A percentile compares a stretch with the other conserved stretches of the same genome.
Evolutionary conservation across 257 asterid species (phyloP).

Genomic region (Jacaranda mimosifolia): DNA sequence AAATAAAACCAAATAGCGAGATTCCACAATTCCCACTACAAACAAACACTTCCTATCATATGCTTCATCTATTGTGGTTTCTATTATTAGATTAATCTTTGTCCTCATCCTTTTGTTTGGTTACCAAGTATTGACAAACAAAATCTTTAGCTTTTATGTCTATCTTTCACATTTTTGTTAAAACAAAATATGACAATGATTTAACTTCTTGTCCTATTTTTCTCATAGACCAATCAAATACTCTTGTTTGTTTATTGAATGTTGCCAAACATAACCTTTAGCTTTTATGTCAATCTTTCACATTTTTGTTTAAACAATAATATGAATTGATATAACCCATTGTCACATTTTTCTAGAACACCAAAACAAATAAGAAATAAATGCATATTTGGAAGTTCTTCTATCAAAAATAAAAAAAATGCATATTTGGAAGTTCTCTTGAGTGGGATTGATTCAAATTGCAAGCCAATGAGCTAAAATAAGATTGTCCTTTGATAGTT

Average conservation of each 20-base stretch:
- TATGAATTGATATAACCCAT: background rate
- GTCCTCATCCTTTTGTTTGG: constrained; percentile 7
- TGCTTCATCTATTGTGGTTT: background rate
- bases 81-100: background rate
- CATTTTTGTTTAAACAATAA: background rate
- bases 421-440: too few species aligned
- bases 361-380: too few species aligned
- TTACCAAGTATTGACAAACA: background rate
- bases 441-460: too few species aligned
- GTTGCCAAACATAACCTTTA: background rate
- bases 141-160: background rate
- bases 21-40: background rate
- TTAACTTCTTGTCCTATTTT: background rate
- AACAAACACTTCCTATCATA: constrained; percentile 1
- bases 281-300: background rate
- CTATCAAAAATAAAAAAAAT: too few species aligned
- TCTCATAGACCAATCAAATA: too few species aligned
- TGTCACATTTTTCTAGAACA: background rate
- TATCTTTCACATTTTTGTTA: background rate
- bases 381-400: too few species aligned
- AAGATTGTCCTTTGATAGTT: too few species aligned
- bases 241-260: background rate
- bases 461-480: too few species aligned
- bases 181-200: background rate
- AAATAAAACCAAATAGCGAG: too few species aligned